Base-by-base conservation (phyloP, 2,329 filamentous ascomycete species). In the Paecilomyces fulvus region DNA sequence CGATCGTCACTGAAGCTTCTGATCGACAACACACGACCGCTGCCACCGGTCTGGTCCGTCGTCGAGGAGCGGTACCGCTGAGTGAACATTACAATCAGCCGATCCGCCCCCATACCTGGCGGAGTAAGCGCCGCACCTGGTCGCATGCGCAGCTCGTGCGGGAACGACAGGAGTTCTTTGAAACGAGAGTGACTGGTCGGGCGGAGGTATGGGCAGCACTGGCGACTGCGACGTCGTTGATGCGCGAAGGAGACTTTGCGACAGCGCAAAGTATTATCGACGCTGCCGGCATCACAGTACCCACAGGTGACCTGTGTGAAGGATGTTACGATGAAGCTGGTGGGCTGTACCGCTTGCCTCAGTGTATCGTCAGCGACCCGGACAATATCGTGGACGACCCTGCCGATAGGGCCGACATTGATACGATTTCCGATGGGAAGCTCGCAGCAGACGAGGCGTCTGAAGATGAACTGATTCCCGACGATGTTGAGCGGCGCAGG, bases 151-250 rank as follows among this genome's bases (percentile, higher is more conserved):
- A 86, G 54, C 77, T 96, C 1, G 82, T 84, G 57, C 79, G 79
- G 30, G 89, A 96, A 73, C 83, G 92, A 52, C 76, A 75, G 52
- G 90, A 90, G 59, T 96, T 95, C 78, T 97, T 95, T 72, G 91
- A 96, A 59, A 96, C 92, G 1, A 79, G 90, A 51, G 89, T 95
- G 14, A 88, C 87, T 0, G 90, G 90, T 1, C 80, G 84, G 3
- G 66, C 80, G 3, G 89, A 96, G 71, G 81, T 94, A 25, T 97
- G 92, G 92, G 83, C 83, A 63, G 86, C 89, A 0, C 72, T 96
- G 12, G 80, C 81, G 50, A 77, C 84, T 1, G 87, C 86, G 0
- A 78, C 90, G 17, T 82, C 88, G 59, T 75, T 89, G 6, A 70
- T 96, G 59, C 87, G 87, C 75, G 79, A 79, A 10, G 77, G 80